Conservation (phyloP, 1,139 yeast species). For the Trichomonascaceae sp. region DNA sequence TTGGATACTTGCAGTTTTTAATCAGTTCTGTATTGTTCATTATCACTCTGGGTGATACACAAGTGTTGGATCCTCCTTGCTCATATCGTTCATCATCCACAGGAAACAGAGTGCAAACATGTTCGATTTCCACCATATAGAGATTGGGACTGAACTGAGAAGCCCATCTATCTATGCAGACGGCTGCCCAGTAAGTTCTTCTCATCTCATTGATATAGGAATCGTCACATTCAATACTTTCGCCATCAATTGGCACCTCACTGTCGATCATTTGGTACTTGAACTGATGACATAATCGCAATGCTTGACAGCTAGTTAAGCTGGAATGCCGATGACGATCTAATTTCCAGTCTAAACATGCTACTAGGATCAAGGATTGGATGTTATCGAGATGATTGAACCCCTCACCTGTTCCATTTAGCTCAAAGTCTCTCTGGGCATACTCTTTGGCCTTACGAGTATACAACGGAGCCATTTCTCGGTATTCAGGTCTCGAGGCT, state of each 20-base stretch:
- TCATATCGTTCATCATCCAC: constrained; percentile 2
- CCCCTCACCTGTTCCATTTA: background rate
- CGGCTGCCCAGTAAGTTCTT: background rate
- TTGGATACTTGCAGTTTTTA: background rate
- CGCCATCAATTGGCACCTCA: background rate
- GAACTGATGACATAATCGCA: background rate
- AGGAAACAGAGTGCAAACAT: background rate
- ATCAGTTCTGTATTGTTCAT: background rate
- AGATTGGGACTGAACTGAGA: background rate
- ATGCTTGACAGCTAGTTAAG: background rate
- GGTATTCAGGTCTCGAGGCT: background rate
- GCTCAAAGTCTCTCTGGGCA: background rate
- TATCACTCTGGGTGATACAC: background rate
- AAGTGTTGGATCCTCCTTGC: background rate
- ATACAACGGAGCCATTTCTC: background rate
- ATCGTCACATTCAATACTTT: background rate
- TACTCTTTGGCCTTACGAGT: background rate
- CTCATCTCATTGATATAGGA: background rate
- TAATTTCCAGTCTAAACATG: constrained; percentile 1
- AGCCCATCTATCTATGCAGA: background rate
- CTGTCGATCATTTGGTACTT: background rate
- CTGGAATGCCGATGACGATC: background rate
- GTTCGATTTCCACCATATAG: background rate
- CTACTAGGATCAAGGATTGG: background rate
- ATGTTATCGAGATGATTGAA: constrained; percentile 3